phyloP scores from a whole-genome alignment of 1,284 basidiomycete species.

The Cryptococcus depauperatus region DNA sequence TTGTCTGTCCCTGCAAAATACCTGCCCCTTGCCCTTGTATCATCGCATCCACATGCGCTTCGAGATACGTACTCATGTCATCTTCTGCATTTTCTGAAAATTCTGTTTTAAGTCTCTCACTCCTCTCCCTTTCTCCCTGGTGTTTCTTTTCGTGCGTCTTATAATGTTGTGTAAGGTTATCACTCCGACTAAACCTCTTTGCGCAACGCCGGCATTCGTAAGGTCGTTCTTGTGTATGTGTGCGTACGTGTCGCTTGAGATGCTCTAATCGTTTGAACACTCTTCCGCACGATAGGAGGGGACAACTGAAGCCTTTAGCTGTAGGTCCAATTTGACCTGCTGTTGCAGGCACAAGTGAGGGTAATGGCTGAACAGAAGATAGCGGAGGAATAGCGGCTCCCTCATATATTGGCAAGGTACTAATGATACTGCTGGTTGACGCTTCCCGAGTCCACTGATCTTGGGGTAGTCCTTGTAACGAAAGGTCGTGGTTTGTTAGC shows the following conservation, averaged over 20 bases:
- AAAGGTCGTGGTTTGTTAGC: too few species aligned
- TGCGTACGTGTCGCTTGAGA: conserved; percentile 73
- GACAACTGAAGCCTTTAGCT: conserved; percentile 63
- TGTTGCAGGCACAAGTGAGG: neutral
- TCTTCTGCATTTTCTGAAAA: conserved; percentile 23
- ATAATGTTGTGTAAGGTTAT: conserved; percentile 74
- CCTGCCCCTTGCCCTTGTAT: too few species aligned
- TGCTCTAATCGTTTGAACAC: conserved; percentile 85
- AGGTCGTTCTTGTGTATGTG: conserved; percentile 81
- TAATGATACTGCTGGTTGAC: too few species aligned
- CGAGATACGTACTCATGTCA: conserved; percentile 19
- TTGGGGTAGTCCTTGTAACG: too few species aligned
- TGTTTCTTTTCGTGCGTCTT: conserved; percentile 57
- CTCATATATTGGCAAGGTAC: too few species aligned
- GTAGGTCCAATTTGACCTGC: neutral
- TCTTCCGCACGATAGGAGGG: conserved; percentile 67
- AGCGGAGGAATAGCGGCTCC: too few species aligned
- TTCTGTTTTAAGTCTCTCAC: conserved; percentile 17
- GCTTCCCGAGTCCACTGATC: too few species aligned
- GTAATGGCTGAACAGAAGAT: neutral
- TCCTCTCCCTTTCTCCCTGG: conserved; percentile 13
- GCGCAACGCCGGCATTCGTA: conserved; percentile 63
- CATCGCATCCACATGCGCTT: conserved; percentile 23
- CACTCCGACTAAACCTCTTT: conserved; percentile 73
- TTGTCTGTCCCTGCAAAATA: too few species aligned